Percentiles rank a stretch among this genome's conserved stretches.
Conservation (phyloP, 805 yeast genomes). For the Saturnispora silvae region DNA sequence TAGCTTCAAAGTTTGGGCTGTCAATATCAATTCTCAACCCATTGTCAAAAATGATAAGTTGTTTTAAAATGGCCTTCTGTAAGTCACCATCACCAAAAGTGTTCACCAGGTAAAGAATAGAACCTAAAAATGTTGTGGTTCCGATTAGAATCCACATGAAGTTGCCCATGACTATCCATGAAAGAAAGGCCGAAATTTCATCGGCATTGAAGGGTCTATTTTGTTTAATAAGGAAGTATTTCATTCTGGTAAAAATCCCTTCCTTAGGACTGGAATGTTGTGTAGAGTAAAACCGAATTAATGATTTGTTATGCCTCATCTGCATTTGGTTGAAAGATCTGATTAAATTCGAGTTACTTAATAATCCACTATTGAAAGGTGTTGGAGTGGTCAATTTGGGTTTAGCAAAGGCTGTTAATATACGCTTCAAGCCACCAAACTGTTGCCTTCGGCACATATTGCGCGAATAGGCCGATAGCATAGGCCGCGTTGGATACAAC, state of each 20-base stretch:
- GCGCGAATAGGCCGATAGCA: too few relatives aligned
- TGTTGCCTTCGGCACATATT: too few relatives aligned
- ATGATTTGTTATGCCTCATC: too few relatives aligned
- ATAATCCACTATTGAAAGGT: too few relatives aligned
- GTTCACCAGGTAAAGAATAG: slow-evolving; percentile 35
- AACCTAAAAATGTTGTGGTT: slow-evolving; percentile 45
- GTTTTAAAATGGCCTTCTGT: slow-evolving; percentile 20
- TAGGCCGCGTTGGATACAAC: too few relatives aligned
- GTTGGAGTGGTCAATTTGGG: too few relatives aligned
- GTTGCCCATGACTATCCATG: slow-evolving; percentile 50
- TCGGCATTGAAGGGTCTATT: slow-evolving; percentile 39
- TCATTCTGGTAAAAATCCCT: slow-evolving; percentile 13
- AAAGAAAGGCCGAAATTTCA: slow-evolving; percentile 43
- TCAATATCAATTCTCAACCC: slow-evolving; percentile 20
- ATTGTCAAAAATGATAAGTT: slow-evolving; percentile 26
- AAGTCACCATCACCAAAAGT: slow-evolving; percentile 21
- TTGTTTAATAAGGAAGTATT: slow-evolving; percentile 40
- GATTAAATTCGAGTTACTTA: too few relatives aligned
- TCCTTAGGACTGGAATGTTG: too few relatives aligned
- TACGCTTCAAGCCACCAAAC: too few relatives aligned
- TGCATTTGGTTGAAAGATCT: too few relatives aligned
- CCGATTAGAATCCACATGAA: slow-evolving; percentile 45
- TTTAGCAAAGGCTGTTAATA: too few relatives aligned
- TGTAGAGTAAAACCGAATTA: too few relatives aligned
- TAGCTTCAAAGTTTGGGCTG: slow-evolving; percentile 30